Evolutionary conservation across 305 asterid species (phyloP).

Genomic region (Plantago coronopus): DNA sequence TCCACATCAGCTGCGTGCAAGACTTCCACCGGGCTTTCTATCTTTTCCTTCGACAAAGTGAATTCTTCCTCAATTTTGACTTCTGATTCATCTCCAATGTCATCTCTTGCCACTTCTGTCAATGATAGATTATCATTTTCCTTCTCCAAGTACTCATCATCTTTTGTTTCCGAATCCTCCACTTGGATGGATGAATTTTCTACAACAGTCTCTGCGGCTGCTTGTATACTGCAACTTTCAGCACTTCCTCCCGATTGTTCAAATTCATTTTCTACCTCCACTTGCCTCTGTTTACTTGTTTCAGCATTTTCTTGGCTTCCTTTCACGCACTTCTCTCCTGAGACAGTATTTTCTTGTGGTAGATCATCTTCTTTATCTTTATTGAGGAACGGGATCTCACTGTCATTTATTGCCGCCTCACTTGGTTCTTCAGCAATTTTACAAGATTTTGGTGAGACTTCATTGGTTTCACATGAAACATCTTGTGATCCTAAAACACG

Average conservation of each 20-base stretch:
- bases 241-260: conserved; percentile 8
- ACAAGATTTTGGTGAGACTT: neutral
- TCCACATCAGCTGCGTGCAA: conserved; percentile 24
- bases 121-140: conserved; percentile 17
- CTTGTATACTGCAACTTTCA: neutral
- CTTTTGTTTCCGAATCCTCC: conserved; percentile 23
- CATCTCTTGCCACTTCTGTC: conserved; percentile 23
- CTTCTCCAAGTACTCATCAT: conserved; percentile 26
- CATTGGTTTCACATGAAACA: neutral
- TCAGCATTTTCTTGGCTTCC: neutral
- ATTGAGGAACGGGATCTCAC: conserved; percentile 22
- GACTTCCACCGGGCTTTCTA: conserved; percentile 26
- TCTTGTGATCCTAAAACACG: neutral
- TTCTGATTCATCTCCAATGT: conserved; percentile 22
- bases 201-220: neutral
- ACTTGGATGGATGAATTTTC: conserved; percentile 24
- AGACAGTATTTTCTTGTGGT: conserved; percentile 18
- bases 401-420: conserved; percentile 20
- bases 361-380: conserved; percentile 26
- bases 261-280: neutral
- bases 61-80: conserved; percentile 14
- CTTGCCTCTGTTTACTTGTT: neutral
- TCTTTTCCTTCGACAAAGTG: conserved; percentile 19
- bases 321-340: conserved; percentile 22
- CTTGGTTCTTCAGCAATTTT: conserved; percentile 24